Evolutionary conservation across 306 rosid species (phyloP).

Genomic region (Lathyrus oleraceus): DNA sequence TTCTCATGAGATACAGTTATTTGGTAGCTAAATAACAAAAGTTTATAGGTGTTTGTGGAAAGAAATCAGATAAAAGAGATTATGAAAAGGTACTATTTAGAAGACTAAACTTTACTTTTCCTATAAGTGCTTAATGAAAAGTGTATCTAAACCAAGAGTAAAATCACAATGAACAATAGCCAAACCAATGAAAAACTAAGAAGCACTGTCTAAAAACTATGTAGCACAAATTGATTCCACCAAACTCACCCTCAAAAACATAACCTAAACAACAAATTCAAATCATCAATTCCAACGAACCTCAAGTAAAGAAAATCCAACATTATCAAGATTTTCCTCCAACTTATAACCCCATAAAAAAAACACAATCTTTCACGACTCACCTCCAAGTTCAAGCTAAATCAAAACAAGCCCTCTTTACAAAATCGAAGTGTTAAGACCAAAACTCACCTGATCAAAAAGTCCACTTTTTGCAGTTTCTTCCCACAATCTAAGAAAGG

Average conservation of each 20-base stretch:
- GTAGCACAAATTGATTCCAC: not conserved
- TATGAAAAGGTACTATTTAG: not conserved
- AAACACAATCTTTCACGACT: not conserved
- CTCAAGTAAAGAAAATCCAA: not conserved
- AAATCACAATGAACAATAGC: conserved; percentile 7
- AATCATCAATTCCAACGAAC: not conserved
- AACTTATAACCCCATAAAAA: not conserved
- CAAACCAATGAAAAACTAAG: too few species aligned
- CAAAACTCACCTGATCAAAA: conserved; percentile 66
- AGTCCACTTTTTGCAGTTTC: conserved; percentile 69
- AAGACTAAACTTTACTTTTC: not conserved
- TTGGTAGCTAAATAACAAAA: not conserved
- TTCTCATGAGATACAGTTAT: not conserved
- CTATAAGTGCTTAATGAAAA: not conserved
- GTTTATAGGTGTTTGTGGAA: not conserved
- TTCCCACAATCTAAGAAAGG: conserved; percentile 57
- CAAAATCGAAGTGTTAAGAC: not conserved
- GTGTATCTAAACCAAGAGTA: not conserved
- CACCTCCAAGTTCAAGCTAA: not conserved
- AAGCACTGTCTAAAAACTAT: too few species aligned
- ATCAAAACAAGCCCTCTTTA: not conserved
- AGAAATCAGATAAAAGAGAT: not conserved
- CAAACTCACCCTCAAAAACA: not conserved
- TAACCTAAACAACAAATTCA: not conserved
- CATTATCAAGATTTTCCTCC: not conserved